Base-by-base conservation (phyloP, 2,329 filamentous ascomycete species). In the Sporothrix dimorphospora region DNA sequence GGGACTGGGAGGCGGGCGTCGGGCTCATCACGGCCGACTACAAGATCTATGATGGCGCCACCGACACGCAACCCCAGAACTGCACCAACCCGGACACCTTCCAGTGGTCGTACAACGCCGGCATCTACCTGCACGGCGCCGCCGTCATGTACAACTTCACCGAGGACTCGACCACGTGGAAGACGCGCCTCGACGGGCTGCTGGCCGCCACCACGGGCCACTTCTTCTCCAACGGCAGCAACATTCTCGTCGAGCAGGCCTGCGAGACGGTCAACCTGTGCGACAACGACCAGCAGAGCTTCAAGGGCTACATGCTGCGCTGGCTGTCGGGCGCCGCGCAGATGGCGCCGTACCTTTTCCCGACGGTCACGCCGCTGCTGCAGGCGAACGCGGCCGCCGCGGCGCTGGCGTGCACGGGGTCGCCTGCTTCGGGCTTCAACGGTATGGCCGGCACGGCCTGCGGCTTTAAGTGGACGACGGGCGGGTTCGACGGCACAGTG, bases 271-370 rank as follows among this genome's bases (percentile, higher is more conserved):
- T 80, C 72, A 81, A 82, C 71, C 83, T 83, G 34, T 94, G 92
- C 84, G 88, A 93, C 81, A 85, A 85, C 74, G 91, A 94, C 79
- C 91, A 94, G 81, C 86, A 87, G 77, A 89, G 86, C 65, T 94
- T 94, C 88, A 94, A 94, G 81, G 91, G 90, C 12, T 94, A 93
- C 79, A 83, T 93, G 34, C 81, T 88, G 34, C 89, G 92, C 59
- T 94, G 90, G 88, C 81, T 91, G 78, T 85, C 88, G 0, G 82
- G 82, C 21, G 86, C 87, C 1, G 81, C 84, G 7, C 84, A 87
- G 78, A 78, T 90, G 76, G 88, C 86, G 1, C 86, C 89, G 0
- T 83, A 84, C 74, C 87, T 85, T 1, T 82, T 80, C 73, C 80
- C 83, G 66, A 80, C 78, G 4, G 85, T 91, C 74, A 82, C 83